phyloP scores from a whole-genome alignment of 305 asterid species.

The Plantago coronopus region DNA sequence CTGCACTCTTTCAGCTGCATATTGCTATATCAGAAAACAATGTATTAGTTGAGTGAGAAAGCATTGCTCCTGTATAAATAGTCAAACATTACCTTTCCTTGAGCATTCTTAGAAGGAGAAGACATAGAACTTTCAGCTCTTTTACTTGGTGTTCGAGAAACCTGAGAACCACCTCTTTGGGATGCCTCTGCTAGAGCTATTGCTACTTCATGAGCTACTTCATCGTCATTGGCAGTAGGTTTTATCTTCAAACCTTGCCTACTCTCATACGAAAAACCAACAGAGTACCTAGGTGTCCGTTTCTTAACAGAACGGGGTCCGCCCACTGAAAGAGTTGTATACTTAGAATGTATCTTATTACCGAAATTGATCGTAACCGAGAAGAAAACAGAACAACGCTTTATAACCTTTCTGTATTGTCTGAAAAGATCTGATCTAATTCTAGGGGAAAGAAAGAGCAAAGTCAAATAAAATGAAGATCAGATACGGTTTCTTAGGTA shows the following conservation, averaged over 20 bases:
- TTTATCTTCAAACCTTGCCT: slow-evolving; percentile 52
- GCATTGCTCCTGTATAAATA: slow-evolving; percentile 15
- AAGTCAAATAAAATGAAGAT: slow-evolving; percentile 8
- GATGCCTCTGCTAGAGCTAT: slow-evolving; percentile 85
- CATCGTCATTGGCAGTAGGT: slow-evolving; percentile 63
- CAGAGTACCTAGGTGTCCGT: slow-evolving; percentile 86
- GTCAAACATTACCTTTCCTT: slow-evolving; percentile 54
- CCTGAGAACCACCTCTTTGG: slow-evolving; percentile 82
- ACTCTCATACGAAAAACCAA: slow-evolving; percentile 57
- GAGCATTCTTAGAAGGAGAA: slow-evolving; percentile 63
- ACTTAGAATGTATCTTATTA: slow-evolving; percentile 26
- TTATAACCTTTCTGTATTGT: too few species aligned
- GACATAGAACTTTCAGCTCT: slow-evolving; percentile 70
- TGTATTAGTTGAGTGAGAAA: slow-evolving; percentile 25
- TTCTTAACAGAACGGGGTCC: slow-evolving; percentile 85
- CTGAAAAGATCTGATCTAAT: too few species aligned
- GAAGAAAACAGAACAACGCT: too few species aligned
- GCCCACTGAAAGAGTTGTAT: slow-evolving; percentile 50
- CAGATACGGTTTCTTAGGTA: neutral
- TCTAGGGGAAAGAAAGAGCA: too few species aligned
- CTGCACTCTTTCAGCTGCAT: slow-evolving; percentile 2
- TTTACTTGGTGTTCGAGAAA: slow-evolving; percentile 70
- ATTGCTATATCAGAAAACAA: slow-evolving; percentile 40
- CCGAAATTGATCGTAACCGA: slow-evolving; percentile 4
- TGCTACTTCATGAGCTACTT: slow-evolving; percentile 81